Base-by-base conservation (phyloP, 2,329 filamentous ascomycete genomes). In the Aureobasidium lini region DNA sequence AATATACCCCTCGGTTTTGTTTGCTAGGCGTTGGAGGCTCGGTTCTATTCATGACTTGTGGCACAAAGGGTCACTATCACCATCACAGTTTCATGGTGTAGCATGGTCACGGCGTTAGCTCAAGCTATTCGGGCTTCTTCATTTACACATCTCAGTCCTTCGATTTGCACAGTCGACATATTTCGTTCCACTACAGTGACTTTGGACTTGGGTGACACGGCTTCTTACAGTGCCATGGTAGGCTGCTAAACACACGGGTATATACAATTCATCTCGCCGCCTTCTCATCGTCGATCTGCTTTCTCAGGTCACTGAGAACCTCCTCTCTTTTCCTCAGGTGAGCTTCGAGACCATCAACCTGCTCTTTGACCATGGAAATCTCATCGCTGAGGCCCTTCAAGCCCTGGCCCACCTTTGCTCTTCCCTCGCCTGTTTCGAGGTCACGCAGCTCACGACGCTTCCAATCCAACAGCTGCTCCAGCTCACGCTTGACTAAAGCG, bases 381-480 rank as follows among this genome's bases (percentile, higher is more conserved):
- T 99, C 94, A 39, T 95, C 92, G 60, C 84, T 79, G 43, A 96
- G 84, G 39, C 86, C 84, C 74, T 91, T 88, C 62, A 97, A 72
- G 62, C 82, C 83, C 63, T 86, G 84, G 0, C 90, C 91, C 7
- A 82, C 83, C 68, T 85, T 85, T 54, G 78, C 84, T 76, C 81
- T 86, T 63, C 83, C 85, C 58, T 83, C 81, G 32, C 88, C 89
- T 63, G 84, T 82, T 74, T 94, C 87, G 73, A 91, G 69, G 53
- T 88, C 91, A 66, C 84, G 80, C 71, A 93, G 78, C 77, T 86
- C 87, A 69, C 84, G 84, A 71, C 90, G 81, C 83, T 99, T 99
- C 74, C 95, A 97, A 70, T 99, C 94, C 44, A 99, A 79, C 73
- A 99, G 75, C 76, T 96, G 90, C 73, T 97, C 90, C 48, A 96